Base-by-base conservation (phyloP, 352 stramenopile species). In the Globisporangium acanthophoron region DNA sequence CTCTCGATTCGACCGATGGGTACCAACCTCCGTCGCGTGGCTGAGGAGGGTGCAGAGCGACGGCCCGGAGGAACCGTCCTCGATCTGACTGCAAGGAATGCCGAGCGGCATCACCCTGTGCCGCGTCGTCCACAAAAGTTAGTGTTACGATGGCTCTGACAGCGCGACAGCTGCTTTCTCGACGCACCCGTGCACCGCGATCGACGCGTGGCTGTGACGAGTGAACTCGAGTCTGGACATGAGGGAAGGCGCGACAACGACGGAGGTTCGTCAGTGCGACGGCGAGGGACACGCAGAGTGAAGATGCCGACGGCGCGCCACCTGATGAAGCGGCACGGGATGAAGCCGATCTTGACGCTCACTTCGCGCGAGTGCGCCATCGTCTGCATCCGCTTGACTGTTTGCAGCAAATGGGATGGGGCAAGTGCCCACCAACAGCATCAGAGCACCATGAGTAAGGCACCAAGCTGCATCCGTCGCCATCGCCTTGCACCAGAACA, bases 321-420 rank as follows among this genome's bases (percentile, higher is more conserved):
- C 76, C 70, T 59, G 24, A 91, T 66, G 64, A 89, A 91, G 50
- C 63, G 73, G 47, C 78, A 87, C 0, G 81, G 80, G 27, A 89
- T 74, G 60, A 86, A 91, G 0, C 73, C 75, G 37, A 87, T 54
- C 21, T 71, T 78, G 49, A 91, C 62, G 20, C 55, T 35, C 24
- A 85, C 69, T 43, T 91, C 81, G 4, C 78, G 67, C n/a, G 71
- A 62, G 56, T 89, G 76, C 6, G 81, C 67, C 31, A 91, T 60
- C 20, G 77, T 71, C 21, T 80, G 67, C 49, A 76, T 27, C 15
- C 55, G 61, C 31, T 85, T 78, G 33, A 91, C 80, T 90, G 11
- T 15, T 15, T 4, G 41, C 33, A 44, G 29, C 31, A 50, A 29
- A 0, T 41, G 18, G 20, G 12, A 20, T 20, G 16, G 39, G 11